Percentiles rank a stretch among this genome's conserved stretches.
phyloP scores from a whole-genome alignment of 1,284 basidiomycete species.

The Leccinum insolens region DNA sequence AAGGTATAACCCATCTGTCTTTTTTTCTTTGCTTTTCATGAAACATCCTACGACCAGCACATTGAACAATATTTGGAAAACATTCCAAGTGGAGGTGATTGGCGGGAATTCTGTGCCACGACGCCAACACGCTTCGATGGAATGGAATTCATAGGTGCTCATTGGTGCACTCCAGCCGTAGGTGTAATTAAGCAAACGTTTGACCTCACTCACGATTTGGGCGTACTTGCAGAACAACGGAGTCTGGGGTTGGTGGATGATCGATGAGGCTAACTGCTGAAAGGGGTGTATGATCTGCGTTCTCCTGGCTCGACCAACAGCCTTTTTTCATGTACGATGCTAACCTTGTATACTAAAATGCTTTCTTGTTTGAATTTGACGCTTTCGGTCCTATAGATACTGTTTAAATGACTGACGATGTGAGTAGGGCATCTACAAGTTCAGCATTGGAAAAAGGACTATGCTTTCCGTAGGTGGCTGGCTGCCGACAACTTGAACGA shows the following conservation, averaged over 20 bases:
- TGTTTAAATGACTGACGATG: neutral
- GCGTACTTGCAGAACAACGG: slow-evolving; percentile 12
- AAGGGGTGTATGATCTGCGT: neutral
- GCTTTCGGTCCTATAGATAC: neutral
- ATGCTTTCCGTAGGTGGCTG: too few species aligned
- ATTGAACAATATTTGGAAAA: slow-evolving; percentile 31
- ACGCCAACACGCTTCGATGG: slow-evolving; percentile 28
- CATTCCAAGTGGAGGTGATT: slow-evolving; percentile 25
- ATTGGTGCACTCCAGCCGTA: slow-evolving; percentile 19
- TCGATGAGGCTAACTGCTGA: slow-evolving; percentile 16
- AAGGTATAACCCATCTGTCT: slow-evolving; percentile 14
- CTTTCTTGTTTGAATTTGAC: neutral
- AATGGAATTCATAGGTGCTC: slow-evolving; percentile 29
- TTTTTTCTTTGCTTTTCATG: neutral
- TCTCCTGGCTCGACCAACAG: neutral
- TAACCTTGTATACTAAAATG: neutral
- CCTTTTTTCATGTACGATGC: neutral
- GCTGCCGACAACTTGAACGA: too few species aligned
- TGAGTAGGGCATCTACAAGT: neutral
- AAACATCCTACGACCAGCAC: slow-evolving; percentile 1
- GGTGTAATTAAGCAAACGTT: neutral
- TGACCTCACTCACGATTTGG: neutral
- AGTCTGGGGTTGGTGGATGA: slow-evolving; percentile 18
- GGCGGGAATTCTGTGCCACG: slow-evolving; percentile 37
- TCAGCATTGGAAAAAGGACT: neutral